A percentile compares a stretch with the other conserved stretches of the same genome.
Conservation (phyloP, 768 basidiomycete species). For the Boletus pseudopeckii region DNA sequence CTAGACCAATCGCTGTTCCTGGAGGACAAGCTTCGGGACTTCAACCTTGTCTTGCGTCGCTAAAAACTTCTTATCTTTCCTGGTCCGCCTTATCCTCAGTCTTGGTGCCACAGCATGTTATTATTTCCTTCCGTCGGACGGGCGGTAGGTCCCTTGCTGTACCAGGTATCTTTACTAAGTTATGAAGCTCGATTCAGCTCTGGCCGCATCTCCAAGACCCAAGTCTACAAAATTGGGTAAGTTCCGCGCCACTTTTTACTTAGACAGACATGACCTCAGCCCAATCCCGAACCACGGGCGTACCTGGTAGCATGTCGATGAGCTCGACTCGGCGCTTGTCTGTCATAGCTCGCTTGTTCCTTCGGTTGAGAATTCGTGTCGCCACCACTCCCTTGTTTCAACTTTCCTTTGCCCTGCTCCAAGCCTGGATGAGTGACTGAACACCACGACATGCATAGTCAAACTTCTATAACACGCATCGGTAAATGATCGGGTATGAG, state of each 20-base stretch:
- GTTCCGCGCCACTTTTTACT: neutral
- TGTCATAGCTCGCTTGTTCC: neutral
- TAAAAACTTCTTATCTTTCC: slow-evolving; percentile 13
- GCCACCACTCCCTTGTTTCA: neutral
- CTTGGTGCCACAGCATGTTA: neutral
- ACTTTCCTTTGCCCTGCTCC: neutral
- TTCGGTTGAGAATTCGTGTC: neutral
- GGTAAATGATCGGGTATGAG: neutral
- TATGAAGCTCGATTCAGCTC: slow-evolving; percentile 3
- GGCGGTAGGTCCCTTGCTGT: neutral
- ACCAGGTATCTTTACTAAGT: slow-evolving; percentile 2
- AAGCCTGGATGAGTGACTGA: neutral
- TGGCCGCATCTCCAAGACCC: neutral
- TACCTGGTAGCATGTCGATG: neutral
- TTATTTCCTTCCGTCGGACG: neutral
- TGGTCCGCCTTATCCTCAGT: slow-evolving; percentile 6
- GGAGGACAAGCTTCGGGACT: slow-evolving; percentile 12
- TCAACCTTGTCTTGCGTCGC: slow-evolving; percentile 21
- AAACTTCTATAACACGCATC: neutral
- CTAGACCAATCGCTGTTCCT: slow-evolving; percentile 8
- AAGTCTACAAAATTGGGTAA: neutral
- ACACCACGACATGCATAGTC: neutral
- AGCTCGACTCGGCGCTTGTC: slow-evolving; percentile 15
- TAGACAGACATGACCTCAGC: neutral
- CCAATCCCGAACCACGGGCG: neutral